Conservation (phyloP, 2,329 filamentous ascomycete species). For the Berkeleyomyces rouxiae region DNA sequence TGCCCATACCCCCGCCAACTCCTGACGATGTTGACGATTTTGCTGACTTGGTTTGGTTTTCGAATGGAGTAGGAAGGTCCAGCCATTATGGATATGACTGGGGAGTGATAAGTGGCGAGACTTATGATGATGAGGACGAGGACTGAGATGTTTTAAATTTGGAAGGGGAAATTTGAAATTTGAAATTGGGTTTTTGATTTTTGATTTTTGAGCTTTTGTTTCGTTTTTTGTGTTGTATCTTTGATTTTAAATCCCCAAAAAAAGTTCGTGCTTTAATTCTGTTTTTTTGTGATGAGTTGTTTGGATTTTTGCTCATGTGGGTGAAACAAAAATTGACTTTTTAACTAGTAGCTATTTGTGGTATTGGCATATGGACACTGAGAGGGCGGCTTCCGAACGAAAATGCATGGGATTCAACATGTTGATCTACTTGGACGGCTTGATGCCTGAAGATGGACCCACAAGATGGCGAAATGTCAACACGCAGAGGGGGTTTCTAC, state of each 20-base stretch:
- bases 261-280: too few species aligned
- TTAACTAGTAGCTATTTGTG: too few species aligned
- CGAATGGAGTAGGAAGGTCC: not conserved
- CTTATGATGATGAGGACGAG: not conserved
- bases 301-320: too few species aligned
- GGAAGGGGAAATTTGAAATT: not conserved
- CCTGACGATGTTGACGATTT: slow-evolving; percentile 4
- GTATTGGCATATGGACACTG: too few species aligned
- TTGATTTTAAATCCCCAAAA: not conserved
- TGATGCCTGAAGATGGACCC: too few species aligned
- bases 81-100: not conserved
- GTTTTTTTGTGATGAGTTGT: too few species aligned
- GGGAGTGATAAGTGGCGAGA: not conserved
- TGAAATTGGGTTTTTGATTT: not conserved
- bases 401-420: too few species aligned
- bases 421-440: too few species aligned
- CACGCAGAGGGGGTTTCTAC: too few species aligned
- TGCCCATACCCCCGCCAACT: not conserved
- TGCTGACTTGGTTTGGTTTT: not conserved
- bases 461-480: too few species aligned
- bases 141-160: not conserved
- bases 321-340: too few species aligned
- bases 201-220: not conserved
- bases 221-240: not conserved
- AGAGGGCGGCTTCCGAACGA: too few species aligned